These are phyloP conservation scores for Penicillium decumbens DNA, from an alignment of 2,329 filamentous ascomycete genomes.

Conservation along the genomic window DNA sequence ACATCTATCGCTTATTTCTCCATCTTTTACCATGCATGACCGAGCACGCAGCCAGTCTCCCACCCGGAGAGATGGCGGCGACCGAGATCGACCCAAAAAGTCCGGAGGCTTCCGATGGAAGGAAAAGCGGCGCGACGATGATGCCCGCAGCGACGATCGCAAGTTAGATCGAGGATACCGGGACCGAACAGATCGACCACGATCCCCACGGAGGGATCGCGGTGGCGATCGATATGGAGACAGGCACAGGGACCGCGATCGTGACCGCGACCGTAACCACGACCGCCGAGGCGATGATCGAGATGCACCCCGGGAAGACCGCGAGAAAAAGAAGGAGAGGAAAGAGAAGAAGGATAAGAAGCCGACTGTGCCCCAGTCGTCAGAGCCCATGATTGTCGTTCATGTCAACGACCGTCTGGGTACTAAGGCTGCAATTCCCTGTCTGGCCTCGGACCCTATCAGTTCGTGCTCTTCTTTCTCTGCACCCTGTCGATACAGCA, in stretches of 20 bases:
- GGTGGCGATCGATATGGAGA: constrained; percentile 35
- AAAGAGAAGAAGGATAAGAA: constrained; percentile 30
- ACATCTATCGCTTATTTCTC: constrained; percentile 12
- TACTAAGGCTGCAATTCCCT: constrained; percentile 92
- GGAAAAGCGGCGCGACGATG: constrained; percentile 47
- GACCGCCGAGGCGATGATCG: constrained; percentile 27
- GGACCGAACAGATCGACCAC: constrained; percentile 31
- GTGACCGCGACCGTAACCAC: constrained; percentile 46
- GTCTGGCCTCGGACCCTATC: constrained; percentile 76
- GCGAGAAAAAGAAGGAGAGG: constrained; percentile 43
- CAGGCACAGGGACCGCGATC: constrained; percentile 34
- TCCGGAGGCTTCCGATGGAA: constrained; percentile 47
- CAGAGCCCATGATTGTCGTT: constrained; percentile 87
- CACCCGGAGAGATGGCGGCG: constrained; percentile 30
- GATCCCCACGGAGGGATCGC: constrained; percentile 34
- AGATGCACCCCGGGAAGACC: constrained; percentile 30
- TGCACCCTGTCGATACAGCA: not conserved
- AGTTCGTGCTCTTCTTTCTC: constrained; percentile 31
- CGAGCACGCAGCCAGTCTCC: constrained; percentile 46
- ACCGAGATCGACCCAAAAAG: constrained; percentile 40
- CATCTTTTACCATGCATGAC: constrained; percentile 27
- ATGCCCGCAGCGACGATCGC: constrained; percentile 45
- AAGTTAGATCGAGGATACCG: constrained; percentile 53
- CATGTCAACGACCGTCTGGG: constrained; percentile 92
- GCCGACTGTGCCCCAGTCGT: constrained; percentile 35